These are phyloP conservation scores for Diaporthe sp. DNA, from an alignment of 2,329 filamentous ascomycete genomes.

Conservation along the genomic window DNA sequence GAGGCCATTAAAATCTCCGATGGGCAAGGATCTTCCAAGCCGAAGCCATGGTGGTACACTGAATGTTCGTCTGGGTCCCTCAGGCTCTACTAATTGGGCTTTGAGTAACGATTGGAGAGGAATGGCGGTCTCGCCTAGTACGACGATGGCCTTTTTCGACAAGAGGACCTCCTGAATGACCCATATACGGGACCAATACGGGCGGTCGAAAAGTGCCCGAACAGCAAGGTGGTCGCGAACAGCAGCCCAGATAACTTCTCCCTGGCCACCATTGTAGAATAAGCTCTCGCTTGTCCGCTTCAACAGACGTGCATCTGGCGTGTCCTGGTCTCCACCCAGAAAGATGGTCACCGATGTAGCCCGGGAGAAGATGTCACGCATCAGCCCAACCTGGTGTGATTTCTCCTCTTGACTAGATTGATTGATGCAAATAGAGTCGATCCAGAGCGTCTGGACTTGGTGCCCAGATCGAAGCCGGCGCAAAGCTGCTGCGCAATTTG, in stretches of 20 bases:
- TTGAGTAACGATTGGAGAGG: background rate
- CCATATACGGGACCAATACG: conserved; percentile 4
- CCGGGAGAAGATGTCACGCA: conserved; percentile 11
- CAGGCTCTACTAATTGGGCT: background rate
- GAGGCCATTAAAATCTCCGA: background rate
- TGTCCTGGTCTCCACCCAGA: background rate
- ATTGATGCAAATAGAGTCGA: conserved; percentile 2
- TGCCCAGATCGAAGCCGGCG: background rate
- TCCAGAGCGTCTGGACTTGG: background rate
- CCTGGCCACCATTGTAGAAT: background rate
- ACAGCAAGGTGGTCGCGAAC: background rate
- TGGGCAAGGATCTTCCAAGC: background rate
- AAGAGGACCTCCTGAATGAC: background rate
- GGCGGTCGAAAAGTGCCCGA: background rate
- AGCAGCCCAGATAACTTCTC: background rate
- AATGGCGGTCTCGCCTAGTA: background rate
- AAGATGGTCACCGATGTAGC: background rate
- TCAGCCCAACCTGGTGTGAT: conserved; percentile 1
- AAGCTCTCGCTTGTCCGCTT: background rate
- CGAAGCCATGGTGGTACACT: background rate
- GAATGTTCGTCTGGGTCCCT: background rate
- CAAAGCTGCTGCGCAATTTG: conserved; percentile 9
- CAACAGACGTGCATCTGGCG: background rate
- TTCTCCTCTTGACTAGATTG: background rate
- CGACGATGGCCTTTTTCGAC: background rate